A percentile compares a stretch with the other conserved stretches of the same genome.
Conservation (phyloP, 441 rosid genomes). For the Corymbia calophylla region DNA sequence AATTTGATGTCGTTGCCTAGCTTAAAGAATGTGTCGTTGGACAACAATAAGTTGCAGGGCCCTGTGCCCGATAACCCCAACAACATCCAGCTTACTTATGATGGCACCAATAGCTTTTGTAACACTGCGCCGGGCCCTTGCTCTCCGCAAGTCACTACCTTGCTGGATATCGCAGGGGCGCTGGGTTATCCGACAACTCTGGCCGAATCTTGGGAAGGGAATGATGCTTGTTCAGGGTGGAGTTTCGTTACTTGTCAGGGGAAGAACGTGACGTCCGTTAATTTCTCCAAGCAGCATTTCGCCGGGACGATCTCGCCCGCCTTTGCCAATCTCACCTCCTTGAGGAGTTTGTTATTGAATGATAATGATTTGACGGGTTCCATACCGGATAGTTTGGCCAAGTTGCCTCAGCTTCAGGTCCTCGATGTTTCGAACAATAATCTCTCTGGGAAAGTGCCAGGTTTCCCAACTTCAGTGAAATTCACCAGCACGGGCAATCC, state of each 20-base stretch:
- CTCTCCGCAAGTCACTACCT: conserved; percentile 6
- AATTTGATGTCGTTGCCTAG: background rate
- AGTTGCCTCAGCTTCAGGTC: background rate
- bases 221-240: conserved; percentile 12
- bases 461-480: background rate
- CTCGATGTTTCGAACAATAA: conserved; percentile 13
- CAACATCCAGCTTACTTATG: background rate
- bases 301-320: conserved; percentile 4
- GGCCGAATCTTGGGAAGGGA: conserved; percentile 9
- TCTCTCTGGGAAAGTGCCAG: conserved; percentile 1
- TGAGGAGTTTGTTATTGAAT: conserved; percentile 1
- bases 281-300: conserved; percentile 3
- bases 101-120: background rate
- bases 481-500: conserved; percentile 5
- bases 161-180: conserved; percentile 9
- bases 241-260: conserved; percentile 2
- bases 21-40: conserved; percentile 1
- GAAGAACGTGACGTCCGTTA: background rate
- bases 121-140: conserved; percentile 3
- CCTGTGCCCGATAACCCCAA: conserved; percentile 7
- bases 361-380: conserved; percentile 8
- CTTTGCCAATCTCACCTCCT: conserved; percentile 5
- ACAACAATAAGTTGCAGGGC: conserved; percentile 10
- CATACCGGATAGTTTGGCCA: conserved; percentile 2
- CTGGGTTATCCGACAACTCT: conserved; percentile 7